Conservation (phyloP, 2,329 filamentous ascomycete genomes). For the Fusarium dlaminii region DNA sequence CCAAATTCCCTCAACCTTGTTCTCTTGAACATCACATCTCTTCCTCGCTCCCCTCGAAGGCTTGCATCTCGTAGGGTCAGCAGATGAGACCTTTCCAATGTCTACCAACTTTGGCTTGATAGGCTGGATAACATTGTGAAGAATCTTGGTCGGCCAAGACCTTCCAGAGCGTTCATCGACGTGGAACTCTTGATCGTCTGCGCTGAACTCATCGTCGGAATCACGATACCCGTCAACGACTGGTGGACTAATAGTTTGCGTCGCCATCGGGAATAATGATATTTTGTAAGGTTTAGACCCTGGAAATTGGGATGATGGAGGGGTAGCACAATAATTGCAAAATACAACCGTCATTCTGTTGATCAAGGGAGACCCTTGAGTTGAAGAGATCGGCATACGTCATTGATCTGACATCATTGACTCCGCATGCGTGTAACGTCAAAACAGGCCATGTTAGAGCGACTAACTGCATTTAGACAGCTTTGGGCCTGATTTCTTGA, state of each 20-base stretch:
- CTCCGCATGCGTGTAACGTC: not conserved
- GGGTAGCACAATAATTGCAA: not conserved
- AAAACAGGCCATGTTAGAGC: not conserved
- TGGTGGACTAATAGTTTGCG: not conserved
- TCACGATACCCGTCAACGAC: not conserved
- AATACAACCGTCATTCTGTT: not conserved
- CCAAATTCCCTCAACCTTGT: slow-evolving; percentile 39
- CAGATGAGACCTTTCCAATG: not conserved
- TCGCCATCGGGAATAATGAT: slow-evolving; percentile 1
- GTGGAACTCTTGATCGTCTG: not conserved
- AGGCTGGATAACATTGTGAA: slow-evolving; percentile 26
- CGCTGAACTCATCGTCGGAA: not conserved
- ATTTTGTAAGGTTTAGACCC: not conserved
- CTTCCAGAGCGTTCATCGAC: slow-evolving; percentile 18
- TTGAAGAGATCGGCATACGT: not conserved
- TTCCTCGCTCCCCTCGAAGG: slow-evolving; percentile 4
- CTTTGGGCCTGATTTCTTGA: not conserved
- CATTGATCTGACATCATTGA: slow-evolving; percentile 22
- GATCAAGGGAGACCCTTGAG: slow-evolving; percentile 7
- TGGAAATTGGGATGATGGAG: not conserved
- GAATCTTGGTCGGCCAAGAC: slow-evolving; percentile 11
- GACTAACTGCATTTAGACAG: not conserved
- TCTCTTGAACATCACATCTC: slow-evolving; percentile 33
- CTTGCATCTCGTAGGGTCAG: slow-evolving; percentile 22
- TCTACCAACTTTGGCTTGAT: slow-evolving; percentile 21